phyloP scores from a whole-genome alignment of 441 rosid species.

The Theobroma grandiflorum region DNA sequence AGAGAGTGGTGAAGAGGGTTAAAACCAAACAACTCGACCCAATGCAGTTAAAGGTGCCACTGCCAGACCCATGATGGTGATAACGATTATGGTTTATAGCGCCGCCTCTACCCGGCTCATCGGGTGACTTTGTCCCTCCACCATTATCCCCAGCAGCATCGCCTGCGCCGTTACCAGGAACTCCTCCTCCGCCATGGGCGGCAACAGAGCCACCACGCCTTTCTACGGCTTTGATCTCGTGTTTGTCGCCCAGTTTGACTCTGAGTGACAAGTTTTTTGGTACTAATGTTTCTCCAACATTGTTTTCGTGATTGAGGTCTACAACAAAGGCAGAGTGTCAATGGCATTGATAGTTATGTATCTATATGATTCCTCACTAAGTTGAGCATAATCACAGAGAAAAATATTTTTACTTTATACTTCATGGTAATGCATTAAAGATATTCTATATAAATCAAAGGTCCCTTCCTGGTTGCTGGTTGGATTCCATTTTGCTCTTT shows the following conservation, averaged over 20 bases:
- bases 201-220: not conserved
- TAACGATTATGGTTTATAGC: slow-evolving; percentile 1
- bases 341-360: no score
- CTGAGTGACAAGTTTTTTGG: no score
- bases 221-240: not conserved
- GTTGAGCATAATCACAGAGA: no score
- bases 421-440: no score
- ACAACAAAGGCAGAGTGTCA: no score
- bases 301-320: no score
- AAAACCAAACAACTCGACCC: not conserved
- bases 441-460: no score
- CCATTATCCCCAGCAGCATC: not conserved
- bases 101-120: not conserved
- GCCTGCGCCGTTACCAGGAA: not conserved
- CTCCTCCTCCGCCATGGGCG: not conserved
- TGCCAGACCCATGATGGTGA: not conserved
- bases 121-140: not conserved
- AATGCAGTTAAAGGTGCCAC: not conserved
- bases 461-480: no score
- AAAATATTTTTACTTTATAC: no score
- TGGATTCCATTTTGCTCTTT: no score
- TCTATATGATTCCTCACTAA: no score
- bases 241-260: not conserved
- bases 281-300: no score
- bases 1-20: not conserved